A percentile compares a stretch with the other conserved stretches of the same genome.
Conservation (phyloP, 768 basidiomycete genomes). For the Pilatotrama ljubarskyi region DNA sequence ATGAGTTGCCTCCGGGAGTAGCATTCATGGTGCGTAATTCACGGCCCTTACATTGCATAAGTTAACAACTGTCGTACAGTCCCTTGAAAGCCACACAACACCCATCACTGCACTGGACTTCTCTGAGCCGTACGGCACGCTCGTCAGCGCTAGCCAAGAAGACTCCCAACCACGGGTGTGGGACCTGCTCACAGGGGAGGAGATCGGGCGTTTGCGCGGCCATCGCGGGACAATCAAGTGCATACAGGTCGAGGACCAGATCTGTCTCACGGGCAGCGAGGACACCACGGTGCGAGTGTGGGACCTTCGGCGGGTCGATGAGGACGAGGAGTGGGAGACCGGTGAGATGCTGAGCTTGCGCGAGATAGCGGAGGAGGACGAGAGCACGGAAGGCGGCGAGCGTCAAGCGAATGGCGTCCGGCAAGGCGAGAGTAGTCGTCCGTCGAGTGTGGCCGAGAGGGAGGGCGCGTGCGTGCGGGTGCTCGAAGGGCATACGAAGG, state of each 20-base stretch:
- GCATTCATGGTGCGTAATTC: conserved; percentile 84
- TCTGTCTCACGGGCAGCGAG: conserved; percentile 88
- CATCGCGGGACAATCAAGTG: conserved; percentile 83
- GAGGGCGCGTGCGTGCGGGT: conserved; percentile 69
- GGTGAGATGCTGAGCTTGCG: conserved; percentile 57
- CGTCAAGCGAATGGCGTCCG: conserved; percentile 41
- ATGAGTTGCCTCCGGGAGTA: conserved; percentile 88
- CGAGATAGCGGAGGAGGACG: conserved; percentile 67
- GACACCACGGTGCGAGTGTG: conserved; percentile 87
- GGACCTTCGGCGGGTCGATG: conserved; percentile 86
- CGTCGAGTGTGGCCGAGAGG: conserved; percentile 40
- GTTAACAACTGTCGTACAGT: conserved; percentile 45
- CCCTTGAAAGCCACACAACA: conserved; percentile 75
- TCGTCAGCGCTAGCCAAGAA: conserved; percentile 85
- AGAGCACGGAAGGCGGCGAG: conserved; percentile 37
- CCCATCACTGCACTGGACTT: conserved; percentile 91
- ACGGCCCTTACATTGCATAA: neutral
- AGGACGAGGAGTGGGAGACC: conserved; percentile 58
- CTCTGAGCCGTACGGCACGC: conserved; percentile 92
- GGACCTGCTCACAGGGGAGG: conserved; percentile 89
- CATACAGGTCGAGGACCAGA: conserved; percentile 87
- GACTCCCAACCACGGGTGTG: conserved; percentile 89
- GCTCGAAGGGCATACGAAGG: conserved; percentile 90
- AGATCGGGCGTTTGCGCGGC: conserved; percentile 82
- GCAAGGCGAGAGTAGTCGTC: conserved; percentile 31